These are phyloP conservation scores for Alternaria gansuensis DNA, from an alignment of 2,329 filamentous ascomycete species.

Conservation along the genomic window DNA sequence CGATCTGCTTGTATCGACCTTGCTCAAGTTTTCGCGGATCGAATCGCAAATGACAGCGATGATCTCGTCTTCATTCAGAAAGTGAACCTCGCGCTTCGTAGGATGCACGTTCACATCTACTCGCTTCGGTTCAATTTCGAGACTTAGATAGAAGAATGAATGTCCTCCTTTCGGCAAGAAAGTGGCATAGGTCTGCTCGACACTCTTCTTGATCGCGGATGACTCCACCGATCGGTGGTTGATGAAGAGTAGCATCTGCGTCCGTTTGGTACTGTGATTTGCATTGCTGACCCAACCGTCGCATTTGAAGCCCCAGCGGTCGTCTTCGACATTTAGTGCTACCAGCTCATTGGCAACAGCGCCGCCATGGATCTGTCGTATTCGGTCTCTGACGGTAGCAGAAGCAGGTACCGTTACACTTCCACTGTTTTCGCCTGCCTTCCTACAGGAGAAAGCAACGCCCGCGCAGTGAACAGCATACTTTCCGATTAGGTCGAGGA, in stretches of 20 bases:
- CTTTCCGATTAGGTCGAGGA: slow-evolving; percentile 90
- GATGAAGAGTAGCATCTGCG: slow-evolving; percentile 88
- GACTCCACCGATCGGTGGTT: slow-evolving; percentile 96
- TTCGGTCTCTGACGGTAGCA: slow-evolving; percentile 79
- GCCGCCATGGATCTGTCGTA: slow-evolving; percentile 88
- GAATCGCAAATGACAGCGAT: slow-evolving; percentile 84
- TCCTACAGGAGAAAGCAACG: slow-evolving; percentile 97
- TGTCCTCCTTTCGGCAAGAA: slow-evolving; percentile 95
- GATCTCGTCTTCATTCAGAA: slow-evolving; percentile 97
- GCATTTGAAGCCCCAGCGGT: slow-evolving; percentile 83
- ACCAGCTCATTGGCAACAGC: slow-evolving; percentile 88
- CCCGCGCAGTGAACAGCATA: slow-evolving; percentile 91
- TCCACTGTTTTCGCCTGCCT: slow-evolving; percentile 82
- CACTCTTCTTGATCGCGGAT: slow-evolving; percentile 81
- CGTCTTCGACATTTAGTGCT: slow-evolving; percentile 74
- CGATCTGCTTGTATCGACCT: slow-evolving; percentile 90
- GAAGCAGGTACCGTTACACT: slow-evolving; percentile 76
- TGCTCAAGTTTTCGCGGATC: slow-evolving; percentile 78
- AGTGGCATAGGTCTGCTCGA: slow-evolving; percentile 87
- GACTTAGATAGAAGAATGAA: slow-evolving; percentile 89
- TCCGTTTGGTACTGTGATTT: slow-evolving; percentile 93
- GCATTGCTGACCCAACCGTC: slow-evolving; percentile 87
- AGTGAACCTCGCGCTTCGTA: slow-evolving; percentile 96
- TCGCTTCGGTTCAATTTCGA: slow-evolving; percentile 89
- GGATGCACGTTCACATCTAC: slow-evolving; percentile 98